Evolutionary conservation across 352 stramenopile species (phyloP), one percentile per base, ranked within the genome.

Genomic region (Phytophthora hibernalis): DNA sequence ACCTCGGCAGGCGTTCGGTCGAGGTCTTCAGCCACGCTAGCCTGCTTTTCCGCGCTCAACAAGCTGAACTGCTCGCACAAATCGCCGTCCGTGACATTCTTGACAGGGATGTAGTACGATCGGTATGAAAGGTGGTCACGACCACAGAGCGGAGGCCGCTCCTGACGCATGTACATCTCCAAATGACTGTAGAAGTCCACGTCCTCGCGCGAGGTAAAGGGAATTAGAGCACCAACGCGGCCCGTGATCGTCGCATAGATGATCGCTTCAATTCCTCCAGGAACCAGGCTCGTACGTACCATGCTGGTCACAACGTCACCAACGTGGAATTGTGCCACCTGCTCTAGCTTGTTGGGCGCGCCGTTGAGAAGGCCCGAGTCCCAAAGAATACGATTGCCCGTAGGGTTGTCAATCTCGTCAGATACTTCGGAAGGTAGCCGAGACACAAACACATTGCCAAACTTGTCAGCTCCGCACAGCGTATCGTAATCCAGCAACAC

Each of bases 161-260:
- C 88, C 65, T 96, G 88, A 6, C 88, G 87, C 88, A 97, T 96
- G 72, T 96, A 96, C 84, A 99, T 98, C 79, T 99, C 98, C 38
- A 99, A 79, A 76, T 99, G 92, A 44, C 90, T 98, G 82, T 99
- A 99, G 79, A 99, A 99, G 54, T 99, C 96, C 45, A 99, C 89
- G 65, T 99, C 97, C 53, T 99, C 93, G 30, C 96, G 92, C 45
- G 95, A 98, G 13, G 92, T 95, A 72, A 99, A 99, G 5, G 98
- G 98, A 28, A 99, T 87, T 24, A 99, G 82, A 21, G 97, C 97
- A 35, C 97, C 97, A 51, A 99, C 97, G 31, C 91, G 80, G 22
- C 98, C 98, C 70, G 97, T 98, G 18, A 99, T 90, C 5, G 97
- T 99, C 16, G 95, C 86, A 79, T 99, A 99, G 56, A 99, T 87